These are phyloP conservation scores for Sclerotinia trifoliorum DNA, from an alignment of 2,329 filamentous ascomycete genomes.

Conservation along the genomic window DNA sequence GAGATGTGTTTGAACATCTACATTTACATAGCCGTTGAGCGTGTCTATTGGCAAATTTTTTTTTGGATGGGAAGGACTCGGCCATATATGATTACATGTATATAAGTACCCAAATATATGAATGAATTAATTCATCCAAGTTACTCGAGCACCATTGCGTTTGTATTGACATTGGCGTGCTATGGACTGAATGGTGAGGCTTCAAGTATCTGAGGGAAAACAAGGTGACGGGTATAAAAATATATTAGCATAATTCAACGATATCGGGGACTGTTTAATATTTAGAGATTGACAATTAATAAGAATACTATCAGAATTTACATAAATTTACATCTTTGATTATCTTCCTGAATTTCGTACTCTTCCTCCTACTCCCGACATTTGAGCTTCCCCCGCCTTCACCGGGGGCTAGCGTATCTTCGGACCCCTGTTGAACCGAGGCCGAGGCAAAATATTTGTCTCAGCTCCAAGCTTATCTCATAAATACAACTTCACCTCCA, in stretches of 20 bases:
- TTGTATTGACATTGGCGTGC: not conserved
- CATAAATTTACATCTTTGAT: not conserved
- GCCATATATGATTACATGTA: not conserved
- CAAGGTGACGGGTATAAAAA: not conserved
- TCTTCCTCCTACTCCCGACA: not conserved
- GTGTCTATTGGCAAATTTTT: not conserved
- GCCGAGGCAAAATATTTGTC: conserved; percentile 19
- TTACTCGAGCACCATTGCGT: too few species aligned
- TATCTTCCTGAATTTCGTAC: not conserved
- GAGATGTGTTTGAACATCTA: not conserved
- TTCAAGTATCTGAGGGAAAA: not conserved
- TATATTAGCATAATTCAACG: not conserved
- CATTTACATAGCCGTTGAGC: not conserved
- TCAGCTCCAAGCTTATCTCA: not conserved
- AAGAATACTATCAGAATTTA: not conserved
- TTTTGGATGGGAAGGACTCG: not conserved
- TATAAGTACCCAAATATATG: not conserved
- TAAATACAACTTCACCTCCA: conserved; percentile 3
- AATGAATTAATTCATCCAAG: not conserved
- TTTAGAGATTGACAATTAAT: not conserved
- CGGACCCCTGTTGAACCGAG: conserved; percentile 17
- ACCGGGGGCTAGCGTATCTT: conserved; percentile 9
- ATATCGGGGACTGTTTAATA: not conserved
- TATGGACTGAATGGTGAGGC: not conserved
- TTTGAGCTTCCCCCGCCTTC: not conserved